Evolutionary conservation across 768 basidiomycete species (phyloP).

Genomic region (Leucocoprinus sp.): DNA sequence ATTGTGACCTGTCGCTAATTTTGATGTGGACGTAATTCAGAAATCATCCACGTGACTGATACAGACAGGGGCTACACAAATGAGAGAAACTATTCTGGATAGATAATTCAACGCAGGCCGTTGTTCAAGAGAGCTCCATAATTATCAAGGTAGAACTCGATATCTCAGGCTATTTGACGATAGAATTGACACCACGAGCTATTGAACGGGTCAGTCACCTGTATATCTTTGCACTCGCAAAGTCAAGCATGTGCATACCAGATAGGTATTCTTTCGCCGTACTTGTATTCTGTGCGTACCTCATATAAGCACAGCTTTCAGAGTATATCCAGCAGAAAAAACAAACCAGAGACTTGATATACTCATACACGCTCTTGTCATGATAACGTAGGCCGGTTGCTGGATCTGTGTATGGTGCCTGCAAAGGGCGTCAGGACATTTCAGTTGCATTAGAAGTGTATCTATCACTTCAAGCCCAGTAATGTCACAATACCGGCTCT

Average conservation of each 20-base stretch:
- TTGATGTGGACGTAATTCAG: too few species aligned
- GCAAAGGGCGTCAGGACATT: not conserved
- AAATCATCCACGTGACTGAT: too few species aligned
- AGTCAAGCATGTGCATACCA: slow-evolving; percentile 36
- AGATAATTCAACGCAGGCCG: too few species aligned
- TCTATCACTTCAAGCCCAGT: slow-evolving; percentile 65
- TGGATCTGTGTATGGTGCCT: slow-evolving; percentile 84
- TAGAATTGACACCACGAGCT: slow-evolving; percentile 31
- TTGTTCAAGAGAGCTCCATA: too few species aligned
- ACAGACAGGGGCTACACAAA: too few species aligned
- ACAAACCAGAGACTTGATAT: slow-evolving; percentile 65
- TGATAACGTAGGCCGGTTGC: slow-evolving; percentile 74
- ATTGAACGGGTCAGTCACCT: slow-evolving; percentile 11
- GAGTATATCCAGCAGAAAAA: not conserved
- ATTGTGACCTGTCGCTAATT: too few species aligned
- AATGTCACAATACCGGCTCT: slow-evolving; percentile 76
- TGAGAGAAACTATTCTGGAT: too few species aligned
- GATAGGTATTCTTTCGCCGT: slow-evolving; percentile 72
- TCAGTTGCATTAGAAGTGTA: not conserved
- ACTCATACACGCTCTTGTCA: slow-evolving; percentile 80
- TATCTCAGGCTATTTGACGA: slow-evolving; percentile 27
- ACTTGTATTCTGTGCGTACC: slow-evolving; percentile 43
- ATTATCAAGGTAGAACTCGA: too few species aligned
- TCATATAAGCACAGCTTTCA: not conserved
- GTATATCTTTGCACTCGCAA: not conserved